Base-by-base conservation (phyloP, 148 eudicot genomes). In the Chenopodium album region DNA sequence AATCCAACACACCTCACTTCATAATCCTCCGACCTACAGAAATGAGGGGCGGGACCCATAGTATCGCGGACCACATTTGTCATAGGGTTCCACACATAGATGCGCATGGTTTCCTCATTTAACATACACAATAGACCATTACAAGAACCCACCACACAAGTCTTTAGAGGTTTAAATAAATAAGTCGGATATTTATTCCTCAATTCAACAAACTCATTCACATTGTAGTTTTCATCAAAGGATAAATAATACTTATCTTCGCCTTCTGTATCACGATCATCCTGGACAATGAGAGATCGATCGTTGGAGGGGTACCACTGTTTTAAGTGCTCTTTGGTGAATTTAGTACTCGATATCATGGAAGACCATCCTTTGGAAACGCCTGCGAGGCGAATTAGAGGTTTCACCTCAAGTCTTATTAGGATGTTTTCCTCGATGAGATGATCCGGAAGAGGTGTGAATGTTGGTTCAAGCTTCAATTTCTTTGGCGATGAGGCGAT, bases 61-160 rank as follows among this genome's bases (percentile, higher is more conserved):
- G 64, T 34, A 17, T 76, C 59, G 5, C 74, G 26, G 23, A 19
- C 44, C 17, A 41, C 32, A 2, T 78, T 29, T 0, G 66, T 71
- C 0, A 16, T 22, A 46, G 78, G 82, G 60, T 80, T 80, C 82
- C 82, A 80, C 23, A 80, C 37, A 34, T 14, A 71, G 1, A 59
- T 17, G 20, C 26, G 7, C 7, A 8, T 34, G 41, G 17, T 9
- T 9, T 48, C 34, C 56, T 63, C 54, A 37, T 71, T 32, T 17
- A 71, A 66, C 44, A 80, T 44, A 32, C 82, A 80, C 41, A 80
- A 22, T 4, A 80, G 44, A 14, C 82, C 82, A 71, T 80, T 23
- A 71, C 68, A 59, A 59, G 76, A 80, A n/a, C 82, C 82, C 20
- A 72, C 59, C 59, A 80, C 76, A 5, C 22, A 1, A 23, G 62